Base-by-base conservation (phyloP, 106 monocot genomes). In the Agapanthus africanus region DNA sequence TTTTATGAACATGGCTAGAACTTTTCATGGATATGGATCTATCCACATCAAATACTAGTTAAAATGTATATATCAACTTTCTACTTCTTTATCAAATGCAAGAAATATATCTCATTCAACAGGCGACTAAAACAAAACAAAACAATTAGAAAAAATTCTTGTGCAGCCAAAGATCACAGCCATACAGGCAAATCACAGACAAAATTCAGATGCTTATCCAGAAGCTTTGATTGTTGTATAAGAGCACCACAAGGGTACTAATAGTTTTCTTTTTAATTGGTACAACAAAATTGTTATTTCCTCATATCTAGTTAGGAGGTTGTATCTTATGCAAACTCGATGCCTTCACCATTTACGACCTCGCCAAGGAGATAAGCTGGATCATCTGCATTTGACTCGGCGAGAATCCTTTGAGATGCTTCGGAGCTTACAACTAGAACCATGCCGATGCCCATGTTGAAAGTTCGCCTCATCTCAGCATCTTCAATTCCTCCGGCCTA, bases 401-500 rank as follows among this genome's bases (percentile, higher is more conserved):
- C 66, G 28, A 97, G 79, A 78, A 91, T 91, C 72, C 80, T 84
- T 40, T 73, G 31, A 8, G 86, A 71, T 18, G 82, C 84, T 27
- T 86, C 78, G 21, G 49, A 70, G 65, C 62, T 70, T 3, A 97
- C 88, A 9, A 91, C 80, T 22, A 88, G 88, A 59, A 97, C 88
- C 91, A 97, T 91, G 5, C 95, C 91, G 7, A 97, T 91, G 9
- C 95, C 95, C 95, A 97, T 91, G 65, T 97, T 97, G 70, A 97
- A 97, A 3, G 95, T 97, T 40, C 91, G 81, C 37, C 84, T 84
- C 95, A 97, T 97, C 77, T 97, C 95, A 26, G 84, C 70, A 80
- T 97, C 95, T 51, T 84, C 86, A 41, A 97, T 87, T 34, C 50
- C 73, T 75, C 95, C 95, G 60, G 78, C 86, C 95, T 97, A 83